Conservation (phyloP, 2,329 filamentous ascomycete species). For the Paraphoma chrysanthemicola region DNA sequence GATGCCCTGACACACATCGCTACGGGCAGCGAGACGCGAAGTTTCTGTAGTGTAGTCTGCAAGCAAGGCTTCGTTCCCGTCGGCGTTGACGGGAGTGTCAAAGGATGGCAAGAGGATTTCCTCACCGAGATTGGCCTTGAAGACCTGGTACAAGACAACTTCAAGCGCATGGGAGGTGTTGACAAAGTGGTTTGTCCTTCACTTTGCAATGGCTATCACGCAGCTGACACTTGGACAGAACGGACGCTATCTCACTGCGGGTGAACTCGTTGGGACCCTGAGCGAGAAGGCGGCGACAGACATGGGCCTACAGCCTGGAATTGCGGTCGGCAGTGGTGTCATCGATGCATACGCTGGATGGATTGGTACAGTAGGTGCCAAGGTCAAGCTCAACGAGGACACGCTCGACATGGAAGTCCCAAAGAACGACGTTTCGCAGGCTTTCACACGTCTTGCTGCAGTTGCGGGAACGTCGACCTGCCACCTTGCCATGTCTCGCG, state of each 20-base stretch:
- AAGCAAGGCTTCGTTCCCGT: constrained; percentile 97
- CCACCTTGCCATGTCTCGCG: constrained; percentile 92
- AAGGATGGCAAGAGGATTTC: constrained; percentile 98
- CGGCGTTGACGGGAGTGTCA: constrained; percentile 95
- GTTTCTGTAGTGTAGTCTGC: constrained; percentile 95
- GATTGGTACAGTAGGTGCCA: constrained; percentile 98
- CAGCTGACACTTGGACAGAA: constrained; percentile 69
- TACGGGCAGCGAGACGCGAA: constrained; percentile 88
- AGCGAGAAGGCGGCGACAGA: constrained; percentile 83
- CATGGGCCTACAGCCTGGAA: constrained; percentile 83
- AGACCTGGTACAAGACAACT: constrained; percentile 84
- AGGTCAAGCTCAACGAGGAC: constrained; percentile 76
- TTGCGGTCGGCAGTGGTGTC: constrained; percentile 93
- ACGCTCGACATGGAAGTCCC: constrained; percentile 71
- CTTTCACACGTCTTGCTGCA: constrained; percentile 89
- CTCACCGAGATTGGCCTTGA: constrained; percentile 84
- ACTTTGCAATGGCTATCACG: constrained; percentile 21
- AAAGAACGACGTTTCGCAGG: constrained; percentile 87
- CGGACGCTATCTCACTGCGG: constrained; percentile 87
- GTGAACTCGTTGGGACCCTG: constrained; percentile 85
- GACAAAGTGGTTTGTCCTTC: constrained; percentile 82
- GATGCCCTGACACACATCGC: constrained; percentile 95
- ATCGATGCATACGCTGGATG: constrained; percentile 99
- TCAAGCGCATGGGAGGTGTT: constrained; percentile 92
- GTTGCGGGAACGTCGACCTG: constrained; percentile 98